phyloP scores from a whole-genome alignment of 1,284 basidiomycete genomes.

The Tetrapyrgos nigripes region DNA sequence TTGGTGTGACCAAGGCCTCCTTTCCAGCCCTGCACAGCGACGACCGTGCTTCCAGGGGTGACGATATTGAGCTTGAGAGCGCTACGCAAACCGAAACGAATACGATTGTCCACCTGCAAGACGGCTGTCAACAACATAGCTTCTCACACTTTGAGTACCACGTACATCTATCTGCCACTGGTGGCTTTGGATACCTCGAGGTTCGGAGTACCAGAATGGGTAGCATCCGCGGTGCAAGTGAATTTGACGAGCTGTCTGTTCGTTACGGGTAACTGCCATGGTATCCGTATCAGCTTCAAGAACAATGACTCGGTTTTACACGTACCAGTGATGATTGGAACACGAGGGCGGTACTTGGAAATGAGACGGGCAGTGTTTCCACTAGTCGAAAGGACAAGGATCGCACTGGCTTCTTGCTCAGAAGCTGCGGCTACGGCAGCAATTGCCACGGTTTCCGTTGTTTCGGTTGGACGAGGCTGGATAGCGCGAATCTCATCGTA shows the following conservation, averaged over 20 bases:
- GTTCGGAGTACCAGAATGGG: conserved; percentile 96
- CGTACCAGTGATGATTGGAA: conserved; percentile 93
- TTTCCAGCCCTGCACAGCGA: conserved; percentile 99
- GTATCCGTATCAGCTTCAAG: background rate
- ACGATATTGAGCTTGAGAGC: conserved; percentile 92
- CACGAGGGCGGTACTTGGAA: conserved; percentile 95
- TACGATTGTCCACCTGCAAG: conserved; percentile 84
- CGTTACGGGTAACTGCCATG: conserved; percentile 89
- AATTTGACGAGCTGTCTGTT: conserved; percentile 95
- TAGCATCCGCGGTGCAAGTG: conserved; percentile 98
- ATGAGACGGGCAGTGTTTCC: conserved; percentile 96
- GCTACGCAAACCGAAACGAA: conserved; percentile 89
- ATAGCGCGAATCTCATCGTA: conserved; percentile 88
- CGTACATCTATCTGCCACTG: conserved; percentile 98
- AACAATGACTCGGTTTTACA: conserved; percentile 14
- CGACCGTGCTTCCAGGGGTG: conserved; percentile 88
- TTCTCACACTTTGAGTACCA: conserved; percentile 36
- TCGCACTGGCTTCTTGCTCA: conserved; percentile 93
- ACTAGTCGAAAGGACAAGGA: conserved; percentile 96
- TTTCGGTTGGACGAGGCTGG: conserved; percentile 88
- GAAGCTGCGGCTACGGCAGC: conserved; percentile 94
- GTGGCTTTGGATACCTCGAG: conserved; percentile 83
- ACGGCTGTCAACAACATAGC: conserved; percentile 26
- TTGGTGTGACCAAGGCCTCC: conserved; percentile 95
- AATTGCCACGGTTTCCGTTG: conserved; percentile 92